Conservation (phyloP, 176 grass and related monocot species). For the Avena sativa region DNA sequence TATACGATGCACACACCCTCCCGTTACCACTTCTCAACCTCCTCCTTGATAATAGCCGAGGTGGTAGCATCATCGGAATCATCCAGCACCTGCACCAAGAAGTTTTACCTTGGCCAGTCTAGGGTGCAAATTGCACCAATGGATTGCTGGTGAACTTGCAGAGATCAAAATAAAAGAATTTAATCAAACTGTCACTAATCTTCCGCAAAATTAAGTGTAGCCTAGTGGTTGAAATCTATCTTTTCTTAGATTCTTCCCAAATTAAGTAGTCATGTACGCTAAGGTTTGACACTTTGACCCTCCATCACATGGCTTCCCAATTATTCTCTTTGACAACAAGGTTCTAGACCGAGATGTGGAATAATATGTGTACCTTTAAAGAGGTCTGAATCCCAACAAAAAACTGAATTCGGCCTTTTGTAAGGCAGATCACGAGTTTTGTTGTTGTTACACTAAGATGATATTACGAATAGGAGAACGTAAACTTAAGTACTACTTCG, state of each 20-base stretch:
- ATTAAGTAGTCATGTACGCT: neutral
- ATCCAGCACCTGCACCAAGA: no score
- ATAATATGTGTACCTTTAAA: constrained; percentile 22
- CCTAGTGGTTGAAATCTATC: neutral
- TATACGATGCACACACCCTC: no score
- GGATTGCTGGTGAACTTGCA: constrained; percentile 91
- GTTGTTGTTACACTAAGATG: constrained; percentile 11
- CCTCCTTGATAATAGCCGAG: no score
- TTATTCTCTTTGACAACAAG: constrained; percentile 31
- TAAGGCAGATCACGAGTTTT: neutral
- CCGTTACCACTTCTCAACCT: no score
- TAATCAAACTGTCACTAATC: neutral
- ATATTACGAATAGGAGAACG: neutral
- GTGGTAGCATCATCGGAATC: no score
- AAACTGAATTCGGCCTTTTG: constrained; percentile 30
- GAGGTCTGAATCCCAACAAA: constrained; percentile 8
- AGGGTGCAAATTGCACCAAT: constrained; percentile 78
- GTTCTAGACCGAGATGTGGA: constrained; percentile 27
- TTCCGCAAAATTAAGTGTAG: neutral
- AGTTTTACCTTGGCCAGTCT: constrained; percentile 39
- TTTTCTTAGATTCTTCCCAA: neutral
- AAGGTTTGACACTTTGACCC: constrained; percentile 11
- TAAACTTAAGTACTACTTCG: constrained; percentile 16
- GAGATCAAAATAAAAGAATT: constrained; percentile 30
- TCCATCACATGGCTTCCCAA: constrained; percentile 1